Evolutionary conservation across 2,329 filamentous ascomycete genomes (phyloP).

Genomic region (Pestalotiopsis sp.): DNA sequence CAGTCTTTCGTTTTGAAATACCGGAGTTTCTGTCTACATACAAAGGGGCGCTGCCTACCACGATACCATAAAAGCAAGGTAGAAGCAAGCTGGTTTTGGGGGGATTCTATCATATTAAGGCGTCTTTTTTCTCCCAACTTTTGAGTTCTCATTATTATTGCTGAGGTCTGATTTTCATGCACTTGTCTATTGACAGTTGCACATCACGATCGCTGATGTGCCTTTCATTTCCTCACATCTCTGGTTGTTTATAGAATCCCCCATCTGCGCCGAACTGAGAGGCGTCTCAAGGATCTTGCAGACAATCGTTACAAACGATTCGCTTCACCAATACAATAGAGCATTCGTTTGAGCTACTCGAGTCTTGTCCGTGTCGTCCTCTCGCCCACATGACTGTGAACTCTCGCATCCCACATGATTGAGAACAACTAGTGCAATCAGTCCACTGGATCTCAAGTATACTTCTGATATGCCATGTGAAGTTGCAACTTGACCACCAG

Average conservation of each 20-base stretch:
- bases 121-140: not conserved
- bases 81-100: slow-evolving; percentile 12
- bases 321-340: slow-evolving; percentile 1
- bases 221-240: not conserved
- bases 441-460: not conserved
- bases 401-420: not conserved
- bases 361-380: not conserved
- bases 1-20: slow-evolving; percentile 16
- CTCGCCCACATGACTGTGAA: too few relatives aligned
- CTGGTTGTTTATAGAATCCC: not conserved
- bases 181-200: not conserved
- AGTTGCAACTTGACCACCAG: too few relatives aligned
- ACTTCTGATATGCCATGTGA: too few relatives aligned
- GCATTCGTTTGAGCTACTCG: not conserved
- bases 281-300: not conserved
- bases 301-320: not conserved
- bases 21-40: slow-evolving; percentile 10
- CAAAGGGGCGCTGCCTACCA: slow-evolving; percentile 11
- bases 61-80: slow-evolving; percentile 13
- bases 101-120: slow-evolving; percentile 7
- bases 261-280: not conserved
- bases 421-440: not conserved
- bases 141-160: not conserved
- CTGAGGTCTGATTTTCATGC: not conserved
- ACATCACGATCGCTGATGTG: not conserved